Base-by-base conservation (phyloP, 2,329 filamentous ascomycete species). In the Aureobasidium sp. region DNA sequence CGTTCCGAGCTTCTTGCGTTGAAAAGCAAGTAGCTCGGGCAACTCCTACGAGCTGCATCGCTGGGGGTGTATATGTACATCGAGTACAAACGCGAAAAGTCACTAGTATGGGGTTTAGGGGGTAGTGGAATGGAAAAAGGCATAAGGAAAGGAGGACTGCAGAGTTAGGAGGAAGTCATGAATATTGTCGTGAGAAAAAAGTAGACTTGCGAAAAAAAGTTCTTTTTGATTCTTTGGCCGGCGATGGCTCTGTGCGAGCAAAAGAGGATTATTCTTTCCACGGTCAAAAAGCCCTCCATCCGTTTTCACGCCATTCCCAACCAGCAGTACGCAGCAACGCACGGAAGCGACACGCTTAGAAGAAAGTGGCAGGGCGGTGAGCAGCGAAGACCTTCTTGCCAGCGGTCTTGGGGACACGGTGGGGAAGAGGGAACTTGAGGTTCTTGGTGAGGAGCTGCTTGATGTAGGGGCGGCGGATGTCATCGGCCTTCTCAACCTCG, bases 391-490 rank as follows among this genome's bases (percentile, higher is more conserved):
- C 77, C 87, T 96, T 96, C 85, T 88, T 89, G 84, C 83, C 86
- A 78, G 79, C 80, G 80, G 84, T 84, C 83, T 91, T 92, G 83
- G 87, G 84, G 76, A 92, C 82, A 76, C 95, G 94, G 87, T 99
- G 94, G 78, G 94, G 94, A 72, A 99, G 90, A 78, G 94, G 94
- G 90, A 99, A 99, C 81, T 89, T 90, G 80, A 99, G 90, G 80
- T 86, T 79, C 89, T 97, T 97, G 81, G 84, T 82, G 78, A 96
- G 82, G 79, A 99, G 90, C 84, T 99, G 94, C 86, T 92, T 95
- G 85, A 99, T 96, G 88, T 99, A 99, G 71, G 94, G 93, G 79
- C 94, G 91, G 85, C 93, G 94, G 84, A 99, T 83, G 77, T 94
- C 91, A 71, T 92, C 90, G 75, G 81, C 84, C 87, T 96, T 96